Percentiles rank a stretch among this genome's conserved stretches.
Conservation (phyloP, 371 early-diverging fungal species). For the Mucor piriformis region DNA sequence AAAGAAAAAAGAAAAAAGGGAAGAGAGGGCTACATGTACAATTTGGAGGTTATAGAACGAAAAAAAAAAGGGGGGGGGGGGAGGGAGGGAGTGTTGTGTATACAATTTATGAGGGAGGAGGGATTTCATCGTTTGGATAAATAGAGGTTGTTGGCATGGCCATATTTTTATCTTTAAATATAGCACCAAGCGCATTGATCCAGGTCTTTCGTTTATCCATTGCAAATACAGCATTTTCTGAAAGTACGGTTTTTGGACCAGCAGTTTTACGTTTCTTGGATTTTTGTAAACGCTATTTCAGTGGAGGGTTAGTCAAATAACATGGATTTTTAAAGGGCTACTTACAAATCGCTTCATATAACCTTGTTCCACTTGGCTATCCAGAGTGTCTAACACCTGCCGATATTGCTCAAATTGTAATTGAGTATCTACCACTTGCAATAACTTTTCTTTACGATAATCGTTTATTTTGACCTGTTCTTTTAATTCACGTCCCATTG, state of each 20-base stretch:
- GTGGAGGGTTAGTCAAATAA: neutral
- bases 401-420: slow-evolving; percentile 89
- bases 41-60: neutral
- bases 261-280: slow-evolving; percentile 73
- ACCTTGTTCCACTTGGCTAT: slow-evolving; percentile 83
- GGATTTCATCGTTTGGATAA: slow-evolving; percentile 34
- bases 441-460: slow-evolving; percentile 65
- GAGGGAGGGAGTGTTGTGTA: neutral
- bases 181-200: slow-evolving; percentile 41
- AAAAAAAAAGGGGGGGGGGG: neutral
- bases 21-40: slow-evolving; percentile 7
- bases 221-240: slow-evolving; percentile 51
- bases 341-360: slow-evolving; percentile 85
- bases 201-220: slow-evolving; percentile 56
- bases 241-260: slow-evolving; percentile 54
- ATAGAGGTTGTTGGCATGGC: slow-evolving; percentile 68
- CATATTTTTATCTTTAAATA: slow-evolving; percentile 74
- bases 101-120: neutral
- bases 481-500: slow-evolving; percentile 72
- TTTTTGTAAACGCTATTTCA: slow-evolving; percentile 63
- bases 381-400: slow-evolving; percentile 83
- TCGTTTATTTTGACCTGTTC: slow-evolving; percentile 71
- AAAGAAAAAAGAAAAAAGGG: neutral
- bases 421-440: slow-evolving; percentile 71
- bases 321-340: slow-evolving; percentile 6